Base-by-base conservation (phyloP, 176 grass and related monocot species). In the Avena eriantha region DNA sequence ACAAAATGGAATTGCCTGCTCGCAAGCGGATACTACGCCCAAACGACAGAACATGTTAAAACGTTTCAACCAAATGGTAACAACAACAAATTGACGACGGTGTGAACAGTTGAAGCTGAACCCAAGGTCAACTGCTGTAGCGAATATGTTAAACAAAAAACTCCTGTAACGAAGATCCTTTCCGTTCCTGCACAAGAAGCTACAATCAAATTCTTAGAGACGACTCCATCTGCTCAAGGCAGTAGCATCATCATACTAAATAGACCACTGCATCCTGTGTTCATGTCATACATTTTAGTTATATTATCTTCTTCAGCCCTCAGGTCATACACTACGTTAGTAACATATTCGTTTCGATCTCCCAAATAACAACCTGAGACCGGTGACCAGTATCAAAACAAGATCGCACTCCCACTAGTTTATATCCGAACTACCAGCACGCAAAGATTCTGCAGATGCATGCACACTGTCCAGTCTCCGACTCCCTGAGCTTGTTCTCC, bases 101-200 rank as follows among this genome's bases (percentile, higher is more conserved):
- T 12, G 15, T 11, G 19, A 19, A 9, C 45, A 23, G 7, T 18
- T 4, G 45, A 53, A 12, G 60, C 7, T 41, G 5, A 41, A 41
- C 39, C 39, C 6, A 41, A 41, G 39, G 39, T 41, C 39, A 41
- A 41, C 39, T 41, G 39, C 39, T 41, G 39, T 41, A 7, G 7
- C 36, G 36, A 41, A 41, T 41, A 41, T 41, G 36, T 41, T 41
- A 41, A 41, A 41, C 36, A 41, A 41, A 41, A 41, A 41, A 41
- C 36, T 83, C 31, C 34, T 47, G 5, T 18, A 70, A 48, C 2
- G 41, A 72, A 73, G 18, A 61, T 19, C 3, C 34, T 16, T 72
- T 11, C 35, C 24, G 19, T 79, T 64, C 87, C 80, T 85, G 82
- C 67, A 74, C 55, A 73, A 61, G 31, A 84, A 80, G 76, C 0